Evolutionary conservation across 192 early-diverging fungal species (phyloP), one percentile per base, ranked within the genome.

Genomic region (Borealophlyctis nickersoniae): DNA sequence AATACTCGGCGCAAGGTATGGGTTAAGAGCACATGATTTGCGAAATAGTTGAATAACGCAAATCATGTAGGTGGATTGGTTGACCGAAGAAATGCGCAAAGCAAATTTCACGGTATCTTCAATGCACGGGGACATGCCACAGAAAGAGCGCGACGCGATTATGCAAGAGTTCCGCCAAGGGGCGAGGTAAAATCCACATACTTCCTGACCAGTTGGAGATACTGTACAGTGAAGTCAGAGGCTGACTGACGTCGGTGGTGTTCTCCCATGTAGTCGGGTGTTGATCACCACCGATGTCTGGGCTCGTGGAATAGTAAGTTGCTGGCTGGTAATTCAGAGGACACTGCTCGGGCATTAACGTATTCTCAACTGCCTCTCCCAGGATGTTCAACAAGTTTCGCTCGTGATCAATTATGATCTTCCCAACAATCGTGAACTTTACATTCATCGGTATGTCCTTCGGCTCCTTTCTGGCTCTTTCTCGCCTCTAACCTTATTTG

Each of bases 71-170:
- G 90, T 98, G 50, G 96, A 98, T 70, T 97, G 94, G 94, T 80
- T 99, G 52, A 92, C 96, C 27, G 88, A 89, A 56, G 92, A 96
- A 73, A 94, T 99, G 92, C 84, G 92, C 56, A 90, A 90, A 52
- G 88, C 89, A n/a, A 93, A 98, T 66, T 99, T 99, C 68, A 96
- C 96, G 7, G 95, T 99, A 2, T 92, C 95, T 4, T 83, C 96
- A 16, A 96, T 99, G 96, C 96, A 99, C 75, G 96, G 95, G 73
- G 96, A 99, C 58, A 99, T 99, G 96, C 89, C 92, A 33, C 95
- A 97, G 75, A 91, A 93, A 71, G 93, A 98, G 66, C 89, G 96
- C 67, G 95, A 97, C 67, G 87, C 90, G 22, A 94, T 99, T 56
- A 99, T 99, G 96, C 82, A 88, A 55, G 93, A 96, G 69, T 99